Evolutionary conservation across 495 filamentous ascomycete genomes (phyloP).

Genomic region (Trichodelitschia bisporula): DNA sequence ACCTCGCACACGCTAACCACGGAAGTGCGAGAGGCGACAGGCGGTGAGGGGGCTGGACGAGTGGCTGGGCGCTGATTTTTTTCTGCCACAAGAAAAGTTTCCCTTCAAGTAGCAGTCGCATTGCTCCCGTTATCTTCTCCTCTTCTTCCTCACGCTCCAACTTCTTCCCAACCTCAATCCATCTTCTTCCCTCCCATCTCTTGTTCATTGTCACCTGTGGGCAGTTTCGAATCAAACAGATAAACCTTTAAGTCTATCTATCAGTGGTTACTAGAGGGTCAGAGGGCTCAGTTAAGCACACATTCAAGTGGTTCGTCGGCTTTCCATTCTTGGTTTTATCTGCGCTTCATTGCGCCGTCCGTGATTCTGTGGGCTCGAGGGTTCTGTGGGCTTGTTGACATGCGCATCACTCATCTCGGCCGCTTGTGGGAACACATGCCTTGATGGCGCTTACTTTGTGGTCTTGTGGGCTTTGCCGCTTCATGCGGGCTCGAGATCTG

Average conservation of each 20-base stretch:
- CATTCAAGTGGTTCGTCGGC: neutral
- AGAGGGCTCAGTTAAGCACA: neutral
- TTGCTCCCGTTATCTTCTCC: too few relatives aligned
- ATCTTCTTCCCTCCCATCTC: too few relatives aligned
- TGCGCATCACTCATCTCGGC: conserved; percentile 10
- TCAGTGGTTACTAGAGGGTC: neutral
- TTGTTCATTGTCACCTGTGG: too few relatives aligned
- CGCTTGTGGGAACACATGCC: conserved; percentile 20
- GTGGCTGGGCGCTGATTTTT: too few relatives aligned
- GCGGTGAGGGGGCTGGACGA: too few relatives aligned
- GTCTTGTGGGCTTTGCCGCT: conserved; percentile 13
- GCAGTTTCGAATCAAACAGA: too few relatives aligned
- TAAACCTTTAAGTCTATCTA: too few relatives aligned
- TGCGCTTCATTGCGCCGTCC: neutral
- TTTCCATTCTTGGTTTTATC: neutral
- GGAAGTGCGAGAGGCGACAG: too few relatives aligned
- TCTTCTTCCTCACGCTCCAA: neutral
- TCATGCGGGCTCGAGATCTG: conserved; percentile 2
- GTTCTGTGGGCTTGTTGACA: conserved; percentile 9
- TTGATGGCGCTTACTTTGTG: conserved; percentile 15
- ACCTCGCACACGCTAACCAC: too few relatives aligned
- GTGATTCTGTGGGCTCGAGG: conserved; percentile 9
- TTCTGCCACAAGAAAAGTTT: too few relatives aligned
- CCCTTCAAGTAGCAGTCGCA: too few relatives aligned
- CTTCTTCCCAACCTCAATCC: too few relatives aligned